Conservation (phyloP, 106 monocot species). For the Cymbidium sinense region DNA sequence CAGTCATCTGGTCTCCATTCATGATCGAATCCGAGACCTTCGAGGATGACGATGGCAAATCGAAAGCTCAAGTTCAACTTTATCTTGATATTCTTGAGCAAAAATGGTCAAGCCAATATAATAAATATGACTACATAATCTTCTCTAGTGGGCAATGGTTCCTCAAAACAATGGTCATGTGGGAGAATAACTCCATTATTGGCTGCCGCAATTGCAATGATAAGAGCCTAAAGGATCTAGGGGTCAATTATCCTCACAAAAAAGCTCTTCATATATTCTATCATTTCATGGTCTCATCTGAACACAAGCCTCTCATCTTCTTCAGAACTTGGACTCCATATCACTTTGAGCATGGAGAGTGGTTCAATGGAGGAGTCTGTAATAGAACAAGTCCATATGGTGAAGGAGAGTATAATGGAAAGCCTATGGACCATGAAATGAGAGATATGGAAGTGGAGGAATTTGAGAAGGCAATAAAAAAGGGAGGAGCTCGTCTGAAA, state of each 20-base stretch:
- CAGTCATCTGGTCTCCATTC: constrained; percentile 40
- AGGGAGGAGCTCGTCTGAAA: constrained; percentile 12
- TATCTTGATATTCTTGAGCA: constrained; percentile 32
- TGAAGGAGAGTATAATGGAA: constrained; percentile 20
- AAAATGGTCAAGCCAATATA: constrained; percentile 14
- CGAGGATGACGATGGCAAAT: constrained; percentile 1
- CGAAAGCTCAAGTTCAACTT: constrained; percentile 10
- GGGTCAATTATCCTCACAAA: constrained; percentile 18
- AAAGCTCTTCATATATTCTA: constrained; percentile 16
- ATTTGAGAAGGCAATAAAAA: constrained; percentile 11
- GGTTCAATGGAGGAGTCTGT: constrained; percentile 37
- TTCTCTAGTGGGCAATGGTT: constrained; percentile 45
- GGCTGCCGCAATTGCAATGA: constrained; percentile 38
- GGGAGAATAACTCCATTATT: constrained; percentile 17
- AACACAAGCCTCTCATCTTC: constrained; percentile 23
- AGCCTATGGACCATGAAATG: constrained; percentile 15
- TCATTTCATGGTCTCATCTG: constrained; percentile 12
- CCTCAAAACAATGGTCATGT: constrained; percentile 19
- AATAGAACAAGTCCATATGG: constrained; percentile 22
- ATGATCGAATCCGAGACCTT: constrained; percentile 20
- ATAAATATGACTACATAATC: constrained; percentile 30
- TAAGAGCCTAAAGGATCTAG: constrained; percentile 18
- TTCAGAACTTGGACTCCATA: constrained; percentile 41
- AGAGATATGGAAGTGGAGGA: constrained; percentile 24
- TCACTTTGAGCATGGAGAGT: constrained; percentile 44